phyloP scores from a whole-genome alignment of 78 protist species.

The Cavenderia fasciculata region DNA sequence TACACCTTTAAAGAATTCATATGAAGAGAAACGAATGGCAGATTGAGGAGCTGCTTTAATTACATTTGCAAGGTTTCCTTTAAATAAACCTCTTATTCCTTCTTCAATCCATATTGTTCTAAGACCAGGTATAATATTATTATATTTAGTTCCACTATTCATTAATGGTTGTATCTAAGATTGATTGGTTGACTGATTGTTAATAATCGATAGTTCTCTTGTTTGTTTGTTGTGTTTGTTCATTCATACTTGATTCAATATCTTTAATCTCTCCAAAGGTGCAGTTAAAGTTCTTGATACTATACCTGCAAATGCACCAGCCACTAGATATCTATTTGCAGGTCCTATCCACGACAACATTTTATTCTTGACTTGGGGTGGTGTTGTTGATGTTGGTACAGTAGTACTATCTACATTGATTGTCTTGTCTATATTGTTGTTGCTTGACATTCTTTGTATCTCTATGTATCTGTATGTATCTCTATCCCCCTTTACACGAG shows the following conservation, averaged over 20 bases:
- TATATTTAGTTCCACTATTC: conserved; percentile 31
- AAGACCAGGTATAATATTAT: conserved; percentile 13
- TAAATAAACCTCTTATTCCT: conserved; percentile 46
- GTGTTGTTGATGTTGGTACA: too few species aligned
- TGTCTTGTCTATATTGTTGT: too few species aligned
- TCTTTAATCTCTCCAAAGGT: conserved; percentile 70
- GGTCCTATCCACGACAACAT: too few species aligned
- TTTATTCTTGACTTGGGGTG: too few species aligned
- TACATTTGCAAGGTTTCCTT: conserved; percentile 38
- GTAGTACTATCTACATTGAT: too few species aligned
- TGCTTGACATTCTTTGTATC: too few species aligned
- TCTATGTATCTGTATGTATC: too few species aligned
- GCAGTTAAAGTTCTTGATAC: conserved; percentile 74
- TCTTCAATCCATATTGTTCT: conserved; percentile 33
- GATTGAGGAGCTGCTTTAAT: conserved; percentile 67
- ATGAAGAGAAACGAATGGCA: conserved; percentile 54
- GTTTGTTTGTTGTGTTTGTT: background rate
- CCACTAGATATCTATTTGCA: conserved; percentile 20
- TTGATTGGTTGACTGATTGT: background rate
- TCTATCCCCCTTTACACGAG: too few species aligned
- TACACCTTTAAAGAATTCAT: conserved; percentile 45
- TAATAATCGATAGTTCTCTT: too few species aligned
- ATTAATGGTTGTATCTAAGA: background rate
- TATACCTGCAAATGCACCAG: conserved; percentile 76
- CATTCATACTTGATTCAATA: conserved; percentile 43